These are phyloP conservation scores for Dioscorea zingiberensis DNA, from an alignment of 106 monocot species.

Conservation along the genomic window DNA sequence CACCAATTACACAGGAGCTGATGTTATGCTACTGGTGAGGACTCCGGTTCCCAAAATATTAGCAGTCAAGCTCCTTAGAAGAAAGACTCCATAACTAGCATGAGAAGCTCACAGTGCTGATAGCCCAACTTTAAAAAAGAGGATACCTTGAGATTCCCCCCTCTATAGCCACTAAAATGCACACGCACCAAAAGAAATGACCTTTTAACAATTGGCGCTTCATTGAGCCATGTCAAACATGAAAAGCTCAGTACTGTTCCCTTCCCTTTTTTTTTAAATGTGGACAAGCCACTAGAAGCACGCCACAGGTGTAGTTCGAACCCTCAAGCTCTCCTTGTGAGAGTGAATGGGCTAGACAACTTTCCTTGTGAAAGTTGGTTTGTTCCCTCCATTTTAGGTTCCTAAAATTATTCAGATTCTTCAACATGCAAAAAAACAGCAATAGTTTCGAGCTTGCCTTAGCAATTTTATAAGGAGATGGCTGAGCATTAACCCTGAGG, in stretches of 20 bases:
- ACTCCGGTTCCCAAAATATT: slow-evolving; percentile 25
- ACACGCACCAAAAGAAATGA: slow-evolving; percentile 18
- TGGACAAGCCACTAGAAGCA: too few relatives aligned
- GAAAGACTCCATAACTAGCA: slow-evolving; percentile 18
- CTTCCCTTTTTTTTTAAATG: too few relatives aligned
- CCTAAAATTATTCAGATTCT: slow-evolving; percentile 35
- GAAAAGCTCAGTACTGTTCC: slow-evolving; percentile 16
- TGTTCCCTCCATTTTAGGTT: slow-evolving; percentile 29
- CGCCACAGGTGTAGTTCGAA: too few relatives aligned
- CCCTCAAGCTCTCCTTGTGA: too few relatives aligned
- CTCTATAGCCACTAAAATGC: slow-evolving; percentile 8
- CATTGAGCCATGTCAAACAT: slow-evolving; percentile 15
- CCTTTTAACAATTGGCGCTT: slow-evolving; percentile 5
- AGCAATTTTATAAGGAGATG: slow-evolving; percentile 70
- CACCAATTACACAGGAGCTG: slow-evolving; percentile 29
- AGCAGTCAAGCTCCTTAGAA: slow-evolving; percentile 21
- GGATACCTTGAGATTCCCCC: slow-evolving; percentile 3
- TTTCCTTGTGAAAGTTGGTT: too few relatives aligned
- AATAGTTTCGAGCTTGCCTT: slow-evolving; percentile 85
- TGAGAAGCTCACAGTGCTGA: slow-evolving; percentile 7
- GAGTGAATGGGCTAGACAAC: too few relatives aligned
- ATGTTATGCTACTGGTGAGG: slow-evolving; percentile 21
- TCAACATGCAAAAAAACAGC: slow-evolving; percentile 51
- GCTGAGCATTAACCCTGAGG: slow-evolving; percentile 53
- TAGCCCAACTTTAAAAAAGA: slow-evolving; percentile 21